Conservation (phyloP, 768 basidiomycete genomes). For the Cytidiella melzeri region DNA sequence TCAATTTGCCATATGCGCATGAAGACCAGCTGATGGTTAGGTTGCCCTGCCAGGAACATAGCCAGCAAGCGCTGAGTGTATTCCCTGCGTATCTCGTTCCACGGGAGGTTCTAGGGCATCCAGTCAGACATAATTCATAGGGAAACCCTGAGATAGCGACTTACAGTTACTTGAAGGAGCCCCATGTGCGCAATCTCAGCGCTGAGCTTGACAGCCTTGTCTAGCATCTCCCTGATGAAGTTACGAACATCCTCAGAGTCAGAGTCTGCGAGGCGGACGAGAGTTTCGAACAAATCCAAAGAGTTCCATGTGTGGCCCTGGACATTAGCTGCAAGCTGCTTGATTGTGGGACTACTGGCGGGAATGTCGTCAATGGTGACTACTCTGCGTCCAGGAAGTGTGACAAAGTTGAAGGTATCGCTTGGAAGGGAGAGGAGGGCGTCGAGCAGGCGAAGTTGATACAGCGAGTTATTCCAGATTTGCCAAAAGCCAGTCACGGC, state of each 20-base stretch:
- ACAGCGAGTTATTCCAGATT: slow-evolving; percentile 77
- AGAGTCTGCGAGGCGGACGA: slow-evolving; percentile 73
- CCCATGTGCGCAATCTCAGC: slow-evolving; percentile 95
- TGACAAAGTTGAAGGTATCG: slow-evolving; percentile 91
- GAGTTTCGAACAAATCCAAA: slow-evolving; percentile 80
- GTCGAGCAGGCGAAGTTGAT: slow-evolving; percentile 83
- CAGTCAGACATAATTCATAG: slow-evolving; percentile 12
- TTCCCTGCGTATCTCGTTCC: slow-evolving; percentile 85
- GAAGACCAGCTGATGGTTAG: slow-evolving; percentile 94
- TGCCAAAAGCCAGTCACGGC: slow-evolving; percentile 85
- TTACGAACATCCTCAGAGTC: slow-evolving; percentile 65
- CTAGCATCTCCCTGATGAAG: slow-evolving; percentile 85
- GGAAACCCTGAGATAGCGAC: slow-evolving; percentile 25
- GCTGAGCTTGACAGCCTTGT: slow-evolving; percentile 89
- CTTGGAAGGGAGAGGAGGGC: slow-evolving; percentile 82
- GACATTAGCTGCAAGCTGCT: slow-evolving; percentile 82
- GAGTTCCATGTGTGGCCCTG: slow-evolving; percentile 96
- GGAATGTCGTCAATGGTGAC: slow-evolving; percentile 88
- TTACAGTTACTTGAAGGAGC: slow-evolving; percentile 80
- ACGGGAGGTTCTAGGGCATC: slow-evolving; percentile 58
- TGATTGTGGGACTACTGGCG: slow-evolving; percentile 84
- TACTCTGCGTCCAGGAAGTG: slow-evolving; percentile 74
- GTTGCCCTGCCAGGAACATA: slow-evolving; percentile 89
- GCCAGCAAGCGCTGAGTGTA: slow-evolving; percentile 80
- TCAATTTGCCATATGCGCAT: slow-evolving; percentile 94